Evolutionary conservation across 2,329 filamentous ascomycete species (phyloP).

Genomic region (Penicillium thymicola): DNA sequence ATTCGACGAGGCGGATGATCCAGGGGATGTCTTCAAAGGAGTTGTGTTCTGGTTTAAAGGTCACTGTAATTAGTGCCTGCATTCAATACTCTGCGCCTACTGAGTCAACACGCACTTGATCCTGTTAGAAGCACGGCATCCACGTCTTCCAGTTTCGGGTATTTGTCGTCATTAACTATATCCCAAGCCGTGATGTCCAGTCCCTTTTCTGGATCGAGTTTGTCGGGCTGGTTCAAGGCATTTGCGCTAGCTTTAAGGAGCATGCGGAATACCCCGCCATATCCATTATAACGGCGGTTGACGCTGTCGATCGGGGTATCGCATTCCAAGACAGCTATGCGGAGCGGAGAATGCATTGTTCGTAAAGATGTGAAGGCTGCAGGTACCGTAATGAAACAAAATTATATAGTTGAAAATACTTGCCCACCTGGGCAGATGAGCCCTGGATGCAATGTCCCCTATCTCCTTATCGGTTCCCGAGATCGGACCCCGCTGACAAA

Average conservation of each 20-base stretch:
- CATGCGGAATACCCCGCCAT: slow-evolving; percentile 66
- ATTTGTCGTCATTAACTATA: slow-evolving; percentile 64
- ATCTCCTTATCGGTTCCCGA: neutral
- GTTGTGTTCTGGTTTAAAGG: slow-evolving; percentile 56
- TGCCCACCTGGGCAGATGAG: neutral
- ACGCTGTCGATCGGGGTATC: slow-evolving; percentile 70
- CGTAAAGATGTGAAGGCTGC: neutral
- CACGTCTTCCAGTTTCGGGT: slow-evolving; percentile 69
- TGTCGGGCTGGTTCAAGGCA: slow-evolving; percentile 37
- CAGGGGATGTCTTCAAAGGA: slow-evolving; percentile 71
- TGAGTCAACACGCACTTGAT: slow-evolving; percentile 48
- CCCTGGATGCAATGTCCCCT: neutral
- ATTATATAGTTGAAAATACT: neutral
- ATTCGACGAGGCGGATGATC: slow-evolving; percentile 73
- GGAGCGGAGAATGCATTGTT: slow-evolving; percentile 51
- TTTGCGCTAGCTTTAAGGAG: slow-evolving; percentile 57
- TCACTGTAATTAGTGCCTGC: neutral
- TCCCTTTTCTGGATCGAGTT: slow-evolving; percentile 35
- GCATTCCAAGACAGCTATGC: slow-evolving; percentile 84
- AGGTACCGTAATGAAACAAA: neutral
- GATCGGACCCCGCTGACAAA: neutral
- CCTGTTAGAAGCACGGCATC: slow-evolving; percentile 84
- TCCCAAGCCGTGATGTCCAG: slow-evolving; percentile 66
- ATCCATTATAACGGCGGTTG: slow-evolving; percentile 64
- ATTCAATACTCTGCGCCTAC: neutral